phyloP scores from a whole-genome alignment of 1,284 basidiomycete genomes.

The Malassezia psittaci region DNA sequence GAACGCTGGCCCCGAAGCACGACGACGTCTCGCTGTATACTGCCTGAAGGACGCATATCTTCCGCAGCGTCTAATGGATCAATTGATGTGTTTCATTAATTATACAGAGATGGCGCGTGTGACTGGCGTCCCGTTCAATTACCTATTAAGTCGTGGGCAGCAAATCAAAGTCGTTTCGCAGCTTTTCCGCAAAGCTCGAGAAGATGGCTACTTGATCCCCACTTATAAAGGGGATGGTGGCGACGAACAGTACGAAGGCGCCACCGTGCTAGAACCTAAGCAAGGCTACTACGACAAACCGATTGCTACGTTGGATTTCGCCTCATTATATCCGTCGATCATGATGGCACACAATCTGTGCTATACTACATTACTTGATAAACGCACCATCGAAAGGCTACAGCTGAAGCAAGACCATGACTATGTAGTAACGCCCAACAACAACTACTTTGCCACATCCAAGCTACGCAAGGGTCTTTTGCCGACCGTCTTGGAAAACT shows the following conservation, averaged over 20 bases:
- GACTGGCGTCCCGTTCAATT: constrained; percentile 48
- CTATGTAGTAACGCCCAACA: constrained; percentile 46
- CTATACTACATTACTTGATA: constrained; percentile 45
- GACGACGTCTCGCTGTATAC: constrained; percentile 45
- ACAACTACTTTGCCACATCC: constrained; percentile 43
- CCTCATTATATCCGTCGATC: constrained; percentile 46
- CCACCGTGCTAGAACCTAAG: constrained; percentile 45
- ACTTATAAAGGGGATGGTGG: constrained; percentile 42
- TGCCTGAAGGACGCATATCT: constrained; percentile 48
- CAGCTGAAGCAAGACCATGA: constrained; percentile 35
- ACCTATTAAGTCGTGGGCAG: constrained; percentile 45
- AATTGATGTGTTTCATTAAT: constrained; percentile 48
- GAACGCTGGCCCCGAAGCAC: constrained; percentile 43
- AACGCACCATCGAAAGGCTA: constrained; percentile 42
- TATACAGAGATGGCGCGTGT: constrained; percentile 48
- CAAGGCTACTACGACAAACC: constrained; percentile 47
- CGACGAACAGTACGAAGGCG: constrained; percentile 47
- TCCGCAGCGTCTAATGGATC: constrained; percentile 46
- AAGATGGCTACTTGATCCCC: constrained; percentile 45
- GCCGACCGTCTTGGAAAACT: constrained; percentile 40
- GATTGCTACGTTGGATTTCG: constrained; percentile 46
- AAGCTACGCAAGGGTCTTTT: constrained; percentile 40
- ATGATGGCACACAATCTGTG: constrained; percentile 49
- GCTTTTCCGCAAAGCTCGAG: constrained; percentile 46
- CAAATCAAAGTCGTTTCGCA: constrained; percentile 48